phyloP scores from a whole-genome alignment of 202 grass and related monocot genomes.

The Musa balbisiana region DNA sequence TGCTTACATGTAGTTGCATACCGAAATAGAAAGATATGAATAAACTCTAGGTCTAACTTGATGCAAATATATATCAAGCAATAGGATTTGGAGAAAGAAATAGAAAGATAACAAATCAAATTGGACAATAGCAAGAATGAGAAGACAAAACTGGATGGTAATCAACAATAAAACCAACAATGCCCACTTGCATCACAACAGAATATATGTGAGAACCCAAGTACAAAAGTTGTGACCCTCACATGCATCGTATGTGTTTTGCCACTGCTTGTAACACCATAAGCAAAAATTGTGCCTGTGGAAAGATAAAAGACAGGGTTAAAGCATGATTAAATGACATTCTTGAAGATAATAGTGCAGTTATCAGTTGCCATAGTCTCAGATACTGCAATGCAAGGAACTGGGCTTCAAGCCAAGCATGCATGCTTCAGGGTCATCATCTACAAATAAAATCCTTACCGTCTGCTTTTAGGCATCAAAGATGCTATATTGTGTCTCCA shows the following conservation, averaged over 20 bases:
- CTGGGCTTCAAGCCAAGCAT: too few relatives aligned
- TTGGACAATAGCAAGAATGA: too few relatives aligned
- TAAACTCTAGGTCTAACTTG: background rate
- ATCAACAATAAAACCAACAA: background rate
- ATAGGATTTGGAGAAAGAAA: background rate
- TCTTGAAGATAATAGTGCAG: background rate
- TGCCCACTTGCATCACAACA: background rate
- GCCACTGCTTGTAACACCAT: slow-evolving; percentile 99
- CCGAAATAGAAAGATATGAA: too few relatives aligned
- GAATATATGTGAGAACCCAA: background rate
- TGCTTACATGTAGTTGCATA: background rate
- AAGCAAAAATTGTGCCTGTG: slow-evolving; percentile 99
- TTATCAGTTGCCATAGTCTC: background rate
- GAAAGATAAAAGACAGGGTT: slow-evolving; percentile 10
- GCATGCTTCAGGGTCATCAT: too few relatives aligned
- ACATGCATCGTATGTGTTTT: slow-evolving; percentile 99
- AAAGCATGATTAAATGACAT: background rate
- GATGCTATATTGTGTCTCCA: background rate
- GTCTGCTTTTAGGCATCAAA: background rate
- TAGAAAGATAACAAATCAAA: background rate
- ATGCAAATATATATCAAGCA: background rate
- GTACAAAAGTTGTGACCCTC: slow-evolving; percentile 19
- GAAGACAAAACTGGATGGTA: background rate
- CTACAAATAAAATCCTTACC: too few relatives aligned
- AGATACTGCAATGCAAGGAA: too few relatives aligned